phyloP scores from a whole-genome alignment of 2,329 filamentous ascomycete genomes.

The Fusarium floridanum region DNA sequence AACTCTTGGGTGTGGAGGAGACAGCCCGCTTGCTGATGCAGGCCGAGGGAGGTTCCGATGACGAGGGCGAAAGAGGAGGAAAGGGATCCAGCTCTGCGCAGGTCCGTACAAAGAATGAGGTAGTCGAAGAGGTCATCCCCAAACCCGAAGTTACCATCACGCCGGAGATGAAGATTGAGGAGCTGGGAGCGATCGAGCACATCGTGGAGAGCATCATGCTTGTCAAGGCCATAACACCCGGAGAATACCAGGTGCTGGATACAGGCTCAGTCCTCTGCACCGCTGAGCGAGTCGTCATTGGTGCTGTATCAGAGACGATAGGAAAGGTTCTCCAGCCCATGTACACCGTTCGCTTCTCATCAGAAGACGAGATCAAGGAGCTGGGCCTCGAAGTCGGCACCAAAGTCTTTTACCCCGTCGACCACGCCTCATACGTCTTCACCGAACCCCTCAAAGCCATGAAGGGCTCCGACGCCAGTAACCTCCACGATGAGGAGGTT shows the following conservation, averaged over 20 bases:
- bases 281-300: constrained; percentile 80
- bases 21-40: constrained; percentile 88
- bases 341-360: constrained; percentile 84
- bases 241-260: constrained; percentile 88
- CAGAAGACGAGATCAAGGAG: constrained; percentile 74
- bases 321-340: constrained; percentile 88
- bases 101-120: constrained; percentile 87
- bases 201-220: constrained; percentile 84
- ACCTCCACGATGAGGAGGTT: constrained; percentile 93
- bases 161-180: constrained; percentile 79
- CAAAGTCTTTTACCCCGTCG: constrained; percentile 82
- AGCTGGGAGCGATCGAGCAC: constrained; percentile 80
- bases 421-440: constrained; percentile 86
- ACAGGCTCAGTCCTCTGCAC: constrained; percentile 86
- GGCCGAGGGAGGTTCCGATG: constrained; percentile 82
- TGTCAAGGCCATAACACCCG: constrained; percentile 81
- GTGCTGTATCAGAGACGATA: constrained; percentile 85
- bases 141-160: constrained; percentile 86
- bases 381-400: constrained; percentile 77
- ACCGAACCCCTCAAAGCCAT: constrained; percentile 82
- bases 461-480: constrained; percentile 95
- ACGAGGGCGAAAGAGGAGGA: constrained; percentile 71
- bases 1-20: constrained; percentile 83
- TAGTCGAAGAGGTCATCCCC: constrained; percentile 71
- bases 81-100: constrained; percentile 57